Evolutionary conservation across 78 protist genomes (phyloP), one percentile per base, ranked within the genome.

Genomic region (Acrasis kona): DNA sequence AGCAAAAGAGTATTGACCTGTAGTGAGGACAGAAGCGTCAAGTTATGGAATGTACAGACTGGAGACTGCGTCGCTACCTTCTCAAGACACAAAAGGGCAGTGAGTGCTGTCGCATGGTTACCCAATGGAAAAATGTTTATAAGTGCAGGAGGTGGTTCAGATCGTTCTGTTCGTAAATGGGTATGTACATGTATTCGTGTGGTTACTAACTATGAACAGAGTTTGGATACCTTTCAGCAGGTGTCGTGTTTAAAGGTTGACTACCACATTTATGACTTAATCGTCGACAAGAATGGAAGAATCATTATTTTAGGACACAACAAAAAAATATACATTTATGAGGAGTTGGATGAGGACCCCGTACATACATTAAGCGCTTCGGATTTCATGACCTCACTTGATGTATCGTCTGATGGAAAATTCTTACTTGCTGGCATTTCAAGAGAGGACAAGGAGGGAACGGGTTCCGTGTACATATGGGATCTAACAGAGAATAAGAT

Each of bases 131-230:
- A n/a, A 50, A 19, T n/a, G 19, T 50, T 50, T 19, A 50, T 50
- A n/a, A n/a, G 34, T n/a, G 61, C 61, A 50, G 61, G 61, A n/a
- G 61, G 61, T 50, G 61, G 61, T n/a, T n/a, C 19, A n/a, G 61
- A 50, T 19, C 19, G 19, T n/a, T 50, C 61, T n/a, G 19, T 50
- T 50, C 61, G 19, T n/a, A n/a, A n/a, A n/a, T 50, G 61, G 61
- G 19, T n/a, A n/a, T n/a, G n/a, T n/a, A n/a, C n/a, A n/a, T n/a
- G n/a, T n/a, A n/a, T n/a, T n/a, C n/a, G n/a, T n/a, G n/a, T n/a
- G n/a, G n/a, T n/a, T n/a, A 50, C 19, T 50, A 19, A 50, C 19
- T 19, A 50, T n/a, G 61, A 50, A n/a, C 34, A 50, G 19, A 19
- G 34, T n/a, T n/a, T 50, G 19, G 61, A 50, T 50, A 19, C 19